Base-by-base conservation (phyloP, 169 alveolate species). In the Besnoitia besnoiti region DNA sequence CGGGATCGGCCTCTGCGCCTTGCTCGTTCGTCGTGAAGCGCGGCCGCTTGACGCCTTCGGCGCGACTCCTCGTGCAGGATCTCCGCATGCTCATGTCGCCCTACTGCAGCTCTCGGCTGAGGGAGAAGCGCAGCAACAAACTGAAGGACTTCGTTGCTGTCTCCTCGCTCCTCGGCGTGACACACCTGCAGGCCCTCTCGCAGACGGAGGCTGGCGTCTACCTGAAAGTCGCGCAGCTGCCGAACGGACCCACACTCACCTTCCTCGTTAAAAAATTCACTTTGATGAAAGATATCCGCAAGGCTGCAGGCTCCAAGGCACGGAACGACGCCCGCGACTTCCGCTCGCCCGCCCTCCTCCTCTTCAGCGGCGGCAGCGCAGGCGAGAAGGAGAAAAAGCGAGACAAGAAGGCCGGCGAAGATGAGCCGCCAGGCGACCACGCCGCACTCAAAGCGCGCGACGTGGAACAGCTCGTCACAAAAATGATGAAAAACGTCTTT, bases 171-270 rank as follows among this genome's bases (percentile, higher is more conserved):
- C 80, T 95, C 47, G 95, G 95, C 33, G 93, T 95, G 75, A 75
- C 96, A 0, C 96, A 95, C 73, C 84, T 95, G n/a, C 94, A 91
- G 33, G 82, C 91, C 37, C 40, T 95, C 35, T 85, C 95, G 19
- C 96, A 95, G 76, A 95, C 96, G 21, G 92, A 61, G 49, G 73
- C 88, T 10, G 95, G 95, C 7, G 85, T 92, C 49, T 95, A 95
- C 85, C 84, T 95, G 37, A 91, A 93, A 49, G 49, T 95, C 44
- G 91, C 93, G 44, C 93, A 85, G 39, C 91, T 95, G 39, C 96
- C 96, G 67, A 55, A 89, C 12, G 96, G 96, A 27, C 96, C 96
- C 73, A 94, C 96, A 0, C 89, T 87, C 85, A 85, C 94, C 73
- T 92, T 92, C 84, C 87, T 39, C 55, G 95, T 95, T 8, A 80